A percentile compares a stretch with the other conserved stretches of the same genome.
Evolutionary conservation across 202 grass and related monocot genomes (phyloP).

Genomic region (Dendrocalamus latiflorus): DNA sequence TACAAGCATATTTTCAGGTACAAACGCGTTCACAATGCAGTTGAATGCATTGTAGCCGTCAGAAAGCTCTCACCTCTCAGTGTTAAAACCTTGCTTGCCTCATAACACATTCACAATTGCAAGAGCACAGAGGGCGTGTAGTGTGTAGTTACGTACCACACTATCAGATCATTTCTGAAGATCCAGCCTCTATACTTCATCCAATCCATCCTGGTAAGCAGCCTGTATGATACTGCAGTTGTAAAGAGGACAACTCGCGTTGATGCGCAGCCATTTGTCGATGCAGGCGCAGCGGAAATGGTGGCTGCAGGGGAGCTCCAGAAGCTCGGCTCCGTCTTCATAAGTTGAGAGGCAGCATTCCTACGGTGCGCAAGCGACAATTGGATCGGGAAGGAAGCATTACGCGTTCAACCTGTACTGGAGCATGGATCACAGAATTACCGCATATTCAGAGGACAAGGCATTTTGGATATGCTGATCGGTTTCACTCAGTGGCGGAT

Average conservation of each 20-base stretch:
- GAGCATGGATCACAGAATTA: background rate
- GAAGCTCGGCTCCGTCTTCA: slow-evolving; percentile 36
- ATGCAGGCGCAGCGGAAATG: slow-evolving; percentile 45
- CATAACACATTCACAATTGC: background rate
- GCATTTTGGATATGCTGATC: slow-evolving; percentile 29
- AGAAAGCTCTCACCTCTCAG: background rate
- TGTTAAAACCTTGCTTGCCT: background rate
- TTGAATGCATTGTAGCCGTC: no score
- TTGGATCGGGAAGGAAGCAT: background rate
- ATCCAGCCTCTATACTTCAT: background rate
- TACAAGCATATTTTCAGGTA: background rate
- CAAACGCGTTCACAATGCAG: background rate
- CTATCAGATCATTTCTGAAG: background rate
- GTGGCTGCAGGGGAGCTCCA: slow-evolving; percentile 42
- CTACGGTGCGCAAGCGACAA: background rate
- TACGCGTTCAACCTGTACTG: background rate
- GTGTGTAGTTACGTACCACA: background rate
- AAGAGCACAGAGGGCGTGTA: background rate
- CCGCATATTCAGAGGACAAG: slow-evolving; percentile 29
- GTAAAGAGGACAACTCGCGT: background rate
- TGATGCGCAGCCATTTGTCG: slow-evolving; percentile 47
- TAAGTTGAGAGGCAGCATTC: slow-evolving; percentile 45
- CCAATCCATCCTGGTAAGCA: slow-evolving; percentile 12
- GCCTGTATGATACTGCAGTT: slow-evolving; percentile 34
- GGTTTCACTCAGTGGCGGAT: no score